phyloP scores from a whole-genome alignment of 2,329 filamentous ascomycete genomes.

The Incumbomyces lentus region DNA sequence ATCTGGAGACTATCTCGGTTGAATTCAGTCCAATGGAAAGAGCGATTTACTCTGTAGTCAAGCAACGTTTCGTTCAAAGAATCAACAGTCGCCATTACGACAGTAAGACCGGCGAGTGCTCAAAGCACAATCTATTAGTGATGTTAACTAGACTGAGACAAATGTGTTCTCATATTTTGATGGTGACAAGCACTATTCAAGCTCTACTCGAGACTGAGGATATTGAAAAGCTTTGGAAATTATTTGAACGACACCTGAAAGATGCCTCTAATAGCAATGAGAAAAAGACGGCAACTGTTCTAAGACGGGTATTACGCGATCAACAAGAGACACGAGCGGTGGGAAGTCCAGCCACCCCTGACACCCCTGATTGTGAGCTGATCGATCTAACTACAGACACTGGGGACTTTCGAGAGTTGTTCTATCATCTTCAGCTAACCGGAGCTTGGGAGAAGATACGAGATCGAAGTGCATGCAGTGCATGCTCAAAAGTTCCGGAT shows the following conservation, averaged over 20 bases:
- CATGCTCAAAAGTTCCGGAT: conserved; percentile 32
- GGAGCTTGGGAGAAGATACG: conserved; percentile 28
- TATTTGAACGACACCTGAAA: conserved; percentile 11
- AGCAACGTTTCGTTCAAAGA: conserved; percentile 30
- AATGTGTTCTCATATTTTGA: conserved; percentile 40
- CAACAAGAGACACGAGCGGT: neutral
- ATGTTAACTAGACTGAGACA: conserved; percentile 44
- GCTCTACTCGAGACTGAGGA: conserved; percentile 37
- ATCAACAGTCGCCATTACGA: conserved; percentile 29
- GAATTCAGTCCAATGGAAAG: conserved; percentile 44
- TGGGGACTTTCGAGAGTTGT: conserved; percentile 10
- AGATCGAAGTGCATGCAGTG: conserved; percentile 29
- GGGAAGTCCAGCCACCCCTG: too few species aligned
- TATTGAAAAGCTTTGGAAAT: conserved; percentile 33
- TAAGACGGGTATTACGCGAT: neutral
- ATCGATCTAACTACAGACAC: conserved; percentile 2
- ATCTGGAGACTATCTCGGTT: conserved; percentile 32
- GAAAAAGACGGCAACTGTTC: neutral
- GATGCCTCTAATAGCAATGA: neutral
- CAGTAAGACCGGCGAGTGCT: conserved; percentile 11
- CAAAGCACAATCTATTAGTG: conserved; percentile 33
- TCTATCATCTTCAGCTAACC: conserved; percentile 6
- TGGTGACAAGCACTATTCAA: conserved; percentile 37
- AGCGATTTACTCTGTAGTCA: conserved; percentile 44
- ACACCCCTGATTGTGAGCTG: neutral